Evolutionary conservation across 1,284 basidiomycete genomes (phyloP), one percentile per base, ranked within the genome.

Genomic region (Dichomitus squalens): DNA sequence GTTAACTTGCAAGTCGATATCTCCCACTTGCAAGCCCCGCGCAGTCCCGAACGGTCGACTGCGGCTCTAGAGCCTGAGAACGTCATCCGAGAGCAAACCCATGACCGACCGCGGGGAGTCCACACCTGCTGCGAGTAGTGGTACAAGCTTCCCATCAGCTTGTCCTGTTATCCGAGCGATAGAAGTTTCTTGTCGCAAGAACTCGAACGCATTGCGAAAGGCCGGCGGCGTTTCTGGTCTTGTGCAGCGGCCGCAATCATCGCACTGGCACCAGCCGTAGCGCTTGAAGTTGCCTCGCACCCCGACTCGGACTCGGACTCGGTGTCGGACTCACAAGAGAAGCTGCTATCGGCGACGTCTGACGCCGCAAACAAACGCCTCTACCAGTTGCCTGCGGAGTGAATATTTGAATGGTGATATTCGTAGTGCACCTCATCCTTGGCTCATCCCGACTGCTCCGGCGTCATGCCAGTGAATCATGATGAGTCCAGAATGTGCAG

Each of bases 61-160:
- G 53, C 58, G 55, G 61, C 52, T 59, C 55, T 47, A 23, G 51
- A 58, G 55, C 46, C 53, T 53, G 52, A 50, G 48, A 56, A 38
- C 38, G 12, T 36, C 31, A 39, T 49, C 39, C 27, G 55, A 38
- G 50, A 31, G 14, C 9, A 20, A 11, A 38, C 55, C 50, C 55
- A 43, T 57, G 55, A 52, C 46, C 50, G 34, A 44, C 55, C 44
- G 23, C 49, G 51, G 53, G 50, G 20, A 7, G 29, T 34, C 18
- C 25, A 20, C 16, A 29, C 34, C 48, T 36, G 12, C 3, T 18
- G 12, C 16, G 34, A 29, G 18, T 14, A 27, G 21, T 25, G 41
- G 29, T 16, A 4, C 18, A 25, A 7, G 29, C 31, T 33, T 47
- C 29, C 44, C 44, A 47, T 47, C 29, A n/a, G 20, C 29, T 29